Evolutionary conservation across 2,329 filamentous ascomycete species (phyloP).

Genomic region (Exophiala spinifera): DNA sequence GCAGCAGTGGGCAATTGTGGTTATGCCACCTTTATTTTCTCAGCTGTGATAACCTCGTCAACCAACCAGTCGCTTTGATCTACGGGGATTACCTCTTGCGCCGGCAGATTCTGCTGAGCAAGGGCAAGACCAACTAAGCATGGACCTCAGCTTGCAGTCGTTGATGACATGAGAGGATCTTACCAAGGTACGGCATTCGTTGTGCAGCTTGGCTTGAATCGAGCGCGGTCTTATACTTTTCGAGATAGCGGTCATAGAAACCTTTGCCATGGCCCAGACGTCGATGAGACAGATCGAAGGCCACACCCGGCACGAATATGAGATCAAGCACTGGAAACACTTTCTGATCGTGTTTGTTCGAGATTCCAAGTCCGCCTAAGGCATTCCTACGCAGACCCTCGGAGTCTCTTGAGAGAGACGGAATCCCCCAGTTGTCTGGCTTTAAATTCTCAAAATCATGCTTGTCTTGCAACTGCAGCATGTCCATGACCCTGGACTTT

Average conservation of each 20-base stretch:
- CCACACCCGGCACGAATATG: constrained; percentile 87
- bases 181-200: constrained; percentile 59
- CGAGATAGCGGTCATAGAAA: constrained; percentile 93
- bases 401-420: constrained; percentile 68
- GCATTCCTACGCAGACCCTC: constrained; percentile 68
- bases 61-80: constrained; percentile 74
- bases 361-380: constrained; percentile 54
- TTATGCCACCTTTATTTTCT: constrained; percentile 6
- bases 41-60: constrained; percentile 61
- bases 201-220: constrained; percentile 33
- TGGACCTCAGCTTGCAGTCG: constrained; percentile 32
- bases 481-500: constrained; percentile 78
- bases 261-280: constrained; percentile 91
- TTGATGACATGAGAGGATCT: constrained; percentile 29
- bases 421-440: constrained; percentile 89
- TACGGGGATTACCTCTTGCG: constrained; percentile 66
- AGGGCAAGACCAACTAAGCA: constrained; percentile 72
- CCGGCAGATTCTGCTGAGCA: constrained; percentile 74
- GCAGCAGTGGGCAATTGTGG: background rate
- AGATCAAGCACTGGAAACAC: constrained; percentile 64
- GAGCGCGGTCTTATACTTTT: constrained; percentile 59
- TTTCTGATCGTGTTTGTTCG: constrained; percentile 23
- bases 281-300: constrained; percentile 73
- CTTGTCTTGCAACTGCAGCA: constrained; percentile 73
- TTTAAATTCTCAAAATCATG: constrained; percentile 74